Base-by-base conservation (phyloP, 805 yeast genomes). In the Saccharomycopsis fermentans region DNA sequence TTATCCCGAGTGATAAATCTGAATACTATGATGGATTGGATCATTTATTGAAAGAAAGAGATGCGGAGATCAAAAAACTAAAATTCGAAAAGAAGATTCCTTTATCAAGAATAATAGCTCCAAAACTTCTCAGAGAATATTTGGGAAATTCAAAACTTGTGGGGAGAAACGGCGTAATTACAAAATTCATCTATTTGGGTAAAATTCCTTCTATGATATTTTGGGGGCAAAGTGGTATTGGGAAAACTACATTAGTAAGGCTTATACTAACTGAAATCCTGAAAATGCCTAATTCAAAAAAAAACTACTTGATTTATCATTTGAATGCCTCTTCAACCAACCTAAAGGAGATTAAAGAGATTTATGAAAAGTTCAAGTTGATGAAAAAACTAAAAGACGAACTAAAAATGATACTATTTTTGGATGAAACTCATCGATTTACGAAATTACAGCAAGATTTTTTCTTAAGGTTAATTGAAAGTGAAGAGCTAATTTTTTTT, bases 181-280 rank as follows among this genome's bases (percentile, higher is more conserved):
- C 82, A 27, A 83, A 83, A 52, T 87, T 86, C 61, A 76, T 91
- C 1, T 76, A 77, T 39, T 71, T 78, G 21, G 71, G 84, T 6
- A 74, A 75, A 43, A 73, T 87, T 5, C 98, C 98, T 0, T 90
- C 97, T 0, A 78, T 94, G 82, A 82, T 94, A 1, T 72, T 94
- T 3, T 87, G 94, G 87, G 99, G 99, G 0, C 96, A 96, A 0
- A 95, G 97, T 1, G 99, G 99, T 0, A 91, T 90, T 3, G 92
- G 76, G 0, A 94, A 94, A 68, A 94, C 99, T 0, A 86, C 97
- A 0, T 69, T 94, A 34, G 94, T 95, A 0, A 69, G 86, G 27
- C 52, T 62, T 12, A 67, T 78, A 17, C 62, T 77, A 9, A 66
- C 75, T 4, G 67, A 69, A 50, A 64, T 67, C 0, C 50, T 43